Percentiles rank a stretch among this genome's conserved stretches.
Evolutionary conservation across 495 filamentous ascomycete genomes (phyloP).

Genomic region (Geopyxis carbonaria): DNA sequence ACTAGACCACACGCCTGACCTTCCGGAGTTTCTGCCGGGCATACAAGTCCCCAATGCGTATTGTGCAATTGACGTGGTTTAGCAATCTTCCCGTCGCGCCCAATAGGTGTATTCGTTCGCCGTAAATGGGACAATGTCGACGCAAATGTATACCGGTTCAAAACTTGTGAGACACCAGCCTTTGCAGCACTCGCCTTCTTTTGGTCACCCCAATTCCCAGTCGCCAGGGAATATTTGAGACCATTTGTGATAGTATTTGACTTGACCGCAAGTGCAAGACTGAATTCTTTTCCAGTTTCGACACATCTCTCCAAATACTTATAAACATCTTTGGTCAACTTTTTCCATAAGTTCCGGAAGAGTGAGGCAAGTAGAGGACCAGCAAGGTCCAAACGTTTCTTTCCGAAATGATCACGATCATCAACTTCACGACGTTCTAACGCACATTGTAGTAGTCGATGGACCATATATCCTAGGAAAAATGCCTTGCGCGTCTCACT

Average conservation of each 20-base stretch:
- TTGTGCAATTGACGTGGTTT: slow-evolving; percentile 97
- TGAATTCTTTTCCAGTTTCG: slow-evolving; percentile 73
- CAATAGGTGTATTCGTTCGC: slow-evolving; percentile 93
- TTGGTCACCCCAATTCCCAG: slow-evolving; percentile 98
- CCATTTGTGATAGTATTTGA: slow-evolving; percentile 79
- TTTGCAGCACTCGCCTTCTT: slow-evolving; percentile 91
- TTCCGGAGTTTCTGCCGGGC: slow-evolving; percentile 94
- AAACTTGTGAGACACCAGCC: slow-evolving; percentile 92
- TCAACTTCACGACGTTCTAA: slow-evolving; percentile 82
- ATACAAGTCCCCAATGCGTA: slow-evolving; percentile 96
- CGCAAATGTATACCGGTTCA: slow-evolving; percentile 94
- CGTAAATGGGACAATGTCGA: slow-evolving; percentile 92
- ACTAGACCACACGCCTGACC: slow-evolving; percentile 96
- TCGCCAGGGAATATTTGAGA: slow-evolving; percentile 92
- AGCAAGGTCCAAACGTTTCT: slow-evolving; percentile 92
- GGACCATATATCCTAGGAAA: slow-evolving; percentile 98
- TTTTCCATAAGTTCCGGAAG: slow-evolving; percentile 73
- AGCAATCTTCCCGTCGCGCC: slow-evolving; percentile 92
- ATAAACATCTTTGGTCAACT: slow-evolving; percentile 75
- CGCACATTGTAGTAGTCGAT: slow-evolving; percentile 78
- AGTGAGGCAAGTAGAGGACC: slow-evolving; percentile 84
- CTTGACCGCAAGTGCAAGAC: slow-evolving; percentile 76
- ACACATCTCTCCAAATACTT: slow-evolving; percentile 81
- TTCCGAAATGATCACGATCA: slow-evolving; percentile 96
- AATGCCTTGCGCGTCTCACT: slow-evolving; percentile 94